Evolutionary conservation across 768 basidiomycete genomes (phyloP), one percentile per base, ranked within the genome.

Genomic region (Xerocomus potaroensis): DNA sequence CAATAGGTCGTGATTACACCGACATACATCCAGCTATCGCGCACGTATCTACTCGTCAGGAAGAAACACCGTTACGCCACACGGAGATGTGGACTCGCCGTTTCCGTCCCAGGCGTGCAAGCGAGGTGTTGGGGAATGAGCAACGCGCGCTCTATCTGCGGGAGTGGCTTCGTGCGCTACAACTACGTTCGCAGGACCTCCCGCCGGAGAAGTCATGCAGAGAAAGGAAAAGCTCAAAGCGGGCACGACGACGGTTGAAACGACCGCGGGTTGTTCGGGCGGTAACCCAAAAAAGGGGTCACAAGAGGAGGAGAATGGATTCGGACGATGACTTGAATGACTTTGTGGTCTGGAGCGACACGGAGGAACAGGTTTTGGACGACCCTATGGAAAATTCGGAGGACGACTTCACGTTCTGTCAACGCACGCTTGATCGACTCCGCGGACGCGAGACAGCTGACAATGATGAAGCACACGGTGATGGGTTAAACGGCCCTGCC

Each of bases 121-220:
- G 77, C 19, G 79, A 93, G 50, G 80, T 92, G 4, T 71, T 95
- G 1, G 89, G 89, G 7, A 93, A 92, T 58, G 81, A 88, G 61
- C 61, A 65, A 8, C 77, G 79, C 40, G 84, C 91, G 1, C 55
- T 72, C 22, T 88, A 84, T 64, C 70, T 94, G 45, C 78, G 85
- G 31, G 79, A 86, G 41, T 94, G 91, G 91, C 72, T 94, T 39
- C 65, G 66, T 21, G 81, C 85, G n/a, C 74, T 89, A 11, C 78
- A 80, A 51, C 56, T 91, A 19, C 76, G 78, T n/a, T 64, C 76
- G 16, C 55, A 36, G 30, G 48, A 38, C 40, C 27, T 41, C 32
- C 39, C 33, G 16, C 32, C 50, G 43, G 48, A 45, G 45, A 42
- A 45, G 39, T 11, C 23, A 49, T 33, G n/a, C 48, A 37, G 16